These are phyloP conservation scores for Sphaerulina vaccinii DNA, from an alignment of 2,329 filamentous ascomycete species.

Conservation along the genomic window DNA sequence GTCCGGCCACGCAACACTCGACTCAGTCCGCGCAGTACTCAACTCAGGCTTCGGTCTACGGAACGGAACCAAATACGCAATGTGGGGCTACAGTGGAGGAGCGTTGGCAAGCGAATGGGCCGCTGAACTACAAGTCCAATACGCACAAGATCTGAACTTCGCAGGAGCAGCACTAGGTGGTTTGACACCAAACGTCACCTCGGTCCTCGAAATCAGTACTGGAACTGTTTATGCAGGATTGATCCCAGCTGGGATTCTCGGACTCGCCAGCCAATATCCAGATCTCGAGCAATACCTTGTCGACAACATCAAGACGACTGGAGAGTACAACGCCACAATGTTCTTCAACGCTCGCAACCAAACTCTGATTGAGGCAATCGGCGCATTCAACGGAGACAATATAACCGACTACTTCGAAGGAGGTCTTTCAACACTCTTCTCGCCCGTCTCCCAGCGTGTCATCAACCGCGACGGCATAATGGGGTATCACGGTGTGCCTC, in stretches of 20 bases:
- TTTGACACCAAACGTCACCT: slow-evolving; percentile 44
- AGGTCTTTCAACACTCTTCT: slow-evolving; percentile 31
- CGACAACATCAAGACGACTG: slow-evolving; percentile 30
- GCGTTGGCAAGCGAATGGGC: slow-evolving; percentile 54
- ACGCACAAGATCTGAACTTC: slow-evolving; percentile 55
- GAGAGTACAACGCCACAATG: slow-evolving; percentile 37
- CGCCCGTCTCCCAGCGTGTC: slow-evolving; percentile 28
- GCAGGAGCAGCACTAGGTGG: slow-evolving; percentile 53
- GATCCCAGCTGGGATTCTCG: slow-evolving; percentile 38
- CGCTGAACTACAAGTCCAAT: slow-evolving; percentile 52
- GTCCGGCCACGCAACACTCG: slow-evolving; percentile 46
- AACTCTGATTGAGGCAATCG: slow-evolving; percentile 30
- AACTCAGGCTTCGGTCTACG: slow-evolving; percentile 27
- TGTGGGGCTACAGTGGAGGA: slow-evolving; percentile 59
- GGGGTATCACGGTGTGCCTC: slow-evolving; percentile 45
- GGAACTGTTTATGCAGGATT: slow-evolving; percentile 34
- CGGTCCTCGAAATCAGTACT: slow-evolving; percentile 39
- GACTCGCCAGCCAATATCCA: slow-evolving; percentile 39
- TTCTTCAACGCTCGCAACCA: slow-evolving; percentile 36
- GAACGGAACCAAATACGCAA: slow-evolving; percentile 29
- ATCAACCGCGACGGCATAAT: slow-evolving; percentile 37
- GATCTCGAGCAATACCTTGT: slow-evolving; percentile 32
- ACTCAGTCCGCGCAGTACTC: slow-evolving; percentile 46
- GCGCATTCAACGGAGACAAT: slow-evolving; percentile 38
- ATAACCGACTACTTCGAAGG: slow-evolving; percentile 45